Base-by-base conservation (phyloP, 2,329 filamentous ascomycete species). In the Trichoderma atrobrunneum region DNA sequence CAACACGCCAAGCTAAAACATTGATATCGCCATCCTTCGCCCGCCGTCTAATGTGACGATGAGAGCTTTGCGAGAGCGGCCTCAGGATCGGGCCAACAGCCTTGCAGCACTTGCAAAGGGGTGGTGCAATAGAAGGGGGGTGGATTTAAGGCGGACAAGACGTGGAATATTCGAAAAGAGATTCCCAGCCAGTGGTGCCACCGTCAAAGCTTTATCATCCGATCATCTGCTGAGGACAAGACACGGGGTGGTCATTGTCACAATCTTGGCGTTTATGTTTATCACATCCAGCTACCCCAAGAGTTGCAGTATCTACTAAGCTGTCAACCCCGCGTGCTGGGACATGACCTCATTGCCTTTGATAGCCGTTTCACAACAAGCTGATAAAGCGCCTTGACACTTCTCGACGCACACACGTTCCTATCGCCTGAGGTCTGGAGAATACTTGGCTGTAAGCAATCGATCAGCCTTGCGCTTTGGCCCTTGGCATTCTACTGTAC, bases 221-320 rank as follows among this genome's bases (percentile, higher is more conserved):
- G 61, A 71, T 71, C 54, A 65, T 66, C 69, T 71, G 61, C 61
- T 65, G 69, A 71, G 69, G 64, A 65, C 34, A 34, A 65, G 60
- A 60, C 56, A 59, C 54, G 48, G 34, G 18, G 34, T 21, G 18
- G n/a, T 54, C 14, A 59, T 32, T 39, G n/a, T 71, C 61, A 32
- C 32, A 70, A 61, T 51, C 67, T 70, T 70, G 67, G 67, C 67
- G 67, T 62, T 70, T 70, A 34, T 48, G 54, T 51, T 34, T 43
- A 43, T 69, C 65, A 32, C 65, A 51, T 14, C 57, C 26, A 16
- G 14, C 24, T 43, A 34, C 24, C 24, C 34, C 26, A 12, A 34
- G 43, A 24, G 32, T 18, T 16, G 21, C 54, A 28, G n/a, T 59
- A 43, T 54, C 32, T 36, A n/a, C n/a, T n/a, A n/a, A 18, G 51